These are phyloP conservation scores for Aquanectria penicillioides DNA, from an alignment of 2,329 filamentous ascomycete genomes.

Conservation along the genomic window DNA sequence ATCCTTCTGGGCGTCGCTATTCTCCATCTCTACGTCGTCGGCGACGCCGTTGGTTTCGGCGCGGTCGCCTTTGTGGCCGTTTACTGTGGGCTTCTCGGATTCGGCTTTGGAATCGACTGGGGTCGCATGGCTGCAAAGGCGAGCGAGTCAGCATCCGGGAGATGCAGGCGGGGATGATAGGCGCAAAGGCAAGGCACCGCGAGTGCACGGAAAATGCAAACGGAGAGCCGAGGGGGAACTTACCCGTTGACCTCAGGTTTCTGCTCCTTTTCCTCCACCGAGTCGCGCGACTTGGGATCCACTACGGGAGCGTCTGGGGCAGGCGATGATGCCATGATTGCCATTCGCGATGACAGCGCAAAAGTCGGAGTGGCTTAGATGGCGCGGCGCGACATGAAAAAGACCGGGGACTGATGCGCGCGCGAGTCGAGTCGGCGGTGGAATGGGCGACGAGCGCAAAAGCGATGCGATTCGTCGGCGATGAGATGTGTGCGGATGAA, in stretches of 20 bases:
- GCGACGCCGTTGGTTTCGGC: constrained; percentile 39
- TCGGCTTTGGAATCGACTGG: constrained; percentile 34
- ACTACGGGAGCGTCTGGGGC: constrained; percentile 51
- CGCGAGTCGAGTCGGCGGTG: constrained; percentile 5
- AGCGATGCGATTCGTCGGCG: constrained; percentile 20
- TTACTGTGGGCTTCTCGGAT: constrained; percentile 36
- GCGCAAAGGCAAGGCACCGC: constrained; percentile 19
- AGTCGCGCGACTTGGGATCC: constrained; percentile 59
- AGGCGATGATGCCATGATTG: constrained; percentile 65
- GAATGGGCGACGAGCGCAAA: constrained; percentile 8
- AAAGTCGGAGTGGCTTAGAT: constrained; percentile 41
- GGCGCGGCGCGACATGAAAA: constrained; percentile 51
- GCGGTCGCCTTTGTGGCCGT: constrained; percentile 36
- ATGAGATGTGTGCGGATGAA: constrained; percentile 23
- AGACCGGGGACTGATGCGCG: constrained; percentile 22
- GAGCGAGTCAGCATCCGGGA: constrained; percentile 37
- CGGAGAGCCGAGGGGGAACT: constrained; percentile 36
- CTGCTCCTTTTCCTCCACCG: constrained; percentile 41
- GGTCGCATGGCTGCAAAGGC: constrained; percentile 41
- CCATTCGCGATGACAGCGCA: constrained; percentile 53
- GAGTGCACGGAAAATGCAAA: constrained; percentile 21
- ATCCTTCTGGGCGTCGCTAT: constrained; percentile 17
- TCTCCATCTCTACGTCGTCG: constrained; percentile 37
- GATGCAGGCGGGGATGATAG: constrained; percentile 6
- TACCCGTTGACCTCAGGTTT: constrained; percentile 52